Percentiles rank a stretch among this genome's conserved stretches.
Evolutionary conservation across 495 filamentous ascomycete genomes (phyloP).

Genomic region (Pseudevernia furfuracea): DNA sequence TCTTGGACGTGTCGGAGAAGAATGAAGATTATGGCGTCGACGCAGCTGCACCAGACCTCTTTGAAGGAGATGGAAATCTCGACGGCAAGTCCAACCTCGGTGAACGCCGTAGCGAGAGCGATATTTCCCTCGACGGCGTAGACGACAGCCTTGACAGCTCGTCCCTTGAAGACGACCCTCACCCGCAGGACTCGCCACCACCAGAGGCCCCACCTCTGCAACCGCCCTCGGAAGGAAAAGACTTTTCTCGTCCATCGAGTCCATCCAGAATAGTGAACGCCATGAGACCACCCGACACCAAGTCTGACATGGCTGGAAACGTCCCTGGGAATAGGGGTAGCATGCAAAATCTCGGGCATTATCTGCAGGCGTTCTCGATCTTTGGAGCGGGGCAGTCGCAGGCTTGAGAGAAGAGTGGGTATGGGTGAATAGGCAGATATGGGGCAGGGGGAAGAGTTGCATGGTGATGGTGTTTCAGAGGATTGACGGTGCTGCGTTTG

Average conservation of each 20-base stretch:
- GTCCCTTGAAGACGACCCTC: neutral
- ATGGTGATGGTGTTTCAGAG: neutral
- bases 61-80: neutral
- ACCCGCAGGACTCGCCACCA: neutral
- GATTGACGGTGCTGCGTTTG: neutral
- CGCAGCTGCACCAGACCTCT: neutral
- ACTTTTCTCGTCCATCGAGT: neutral
- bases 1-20: neutral
- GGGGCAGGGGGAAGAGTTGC: neutral
- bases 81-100: neutral
- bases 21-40: conserved; percentile 1
- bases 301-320: conserved; percentile 4
- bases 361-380: conserved; percentile 17
- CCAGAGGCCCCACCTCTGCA: neutral
- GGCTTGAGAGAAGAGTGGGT: neutral
- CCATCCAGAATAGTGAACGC: neutral
- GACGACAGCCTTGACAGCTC: conserved; percentile 3
- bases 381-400: conserved; percentile 13
- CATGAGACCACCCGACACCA: conserved; percentile 7
- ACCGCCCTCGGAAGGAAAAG: neutral
- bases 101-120: neutral
- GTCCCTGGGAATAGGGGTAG: conserved; percentile 7
- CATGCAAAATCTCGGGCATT: conserved; percentile 18
- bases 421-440: neutral
- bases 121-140: neutral